Evolutionary conservation across 179 eudicot genomes (phyloP).

Genomic region (Corrigiola litoralis): DNA sequence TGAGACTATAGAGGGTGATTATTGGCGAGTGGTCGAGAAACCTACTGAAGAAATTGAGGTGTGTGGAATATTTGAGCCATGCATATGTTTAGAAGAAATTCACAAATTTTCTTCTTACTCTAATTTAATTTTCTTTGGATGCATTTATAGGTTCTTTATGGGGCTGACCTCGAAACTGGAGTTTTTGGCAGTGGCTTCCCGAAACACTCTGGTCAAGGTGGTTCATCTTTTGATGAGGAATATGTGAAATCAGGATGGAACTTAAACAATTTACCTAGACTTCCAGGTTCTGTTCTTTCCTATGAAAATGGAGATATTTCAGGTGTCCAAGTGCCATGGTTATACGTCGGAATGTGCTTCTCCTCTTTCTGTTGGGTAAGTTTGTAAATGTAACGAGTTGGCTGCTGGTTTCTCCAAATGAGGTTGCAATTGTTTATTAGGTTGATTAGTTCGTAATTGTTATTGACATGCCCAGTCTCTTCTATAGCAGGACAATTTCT

Average conservation of each 20-base stretch:
- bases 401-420: neutral
- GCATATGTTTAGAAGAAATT: neutral
- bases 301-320: conserved; percentile 92
- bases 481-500: neutral
- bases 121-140: conserved; percentile 5
- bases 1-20: conserved; percentile 89
- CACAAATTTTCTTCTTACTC: neutral
- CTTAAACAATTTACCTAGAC: conserved; percentile 92
- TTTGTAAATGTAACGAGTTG: neutral
- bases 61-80: conserved; percentile 13
- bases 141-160: conserved; percentile 78
- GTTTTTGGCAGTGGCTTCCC: conserved; percentile 93
- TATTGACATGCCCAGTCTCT: neutral
- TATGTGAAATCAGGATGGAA: conserved; percentile 91
- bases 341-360: conserved; percentile 98
- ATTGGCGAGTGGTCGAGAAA: conserved; percentile 93
- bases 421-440: neutral
- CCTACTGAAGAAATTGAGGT: conserved; percentile 99
- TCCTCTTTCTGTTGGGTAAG: conserved; percentile 99
- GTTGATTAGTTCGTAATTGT: neutral
- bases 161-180: conserved; percentile 97
- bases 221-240: conserved; percentile 44
- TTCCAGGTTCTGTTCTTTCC: conserved; percentile 88
- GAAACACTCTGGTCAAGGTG: conserved; percentile 40
- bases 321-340: conserved; percentile 98